These are phyloP conservation scores for Podospora anserina DNA, from an alignment of 495 filamentous ascomycete species.

Conservation along the genomic window DNA sequence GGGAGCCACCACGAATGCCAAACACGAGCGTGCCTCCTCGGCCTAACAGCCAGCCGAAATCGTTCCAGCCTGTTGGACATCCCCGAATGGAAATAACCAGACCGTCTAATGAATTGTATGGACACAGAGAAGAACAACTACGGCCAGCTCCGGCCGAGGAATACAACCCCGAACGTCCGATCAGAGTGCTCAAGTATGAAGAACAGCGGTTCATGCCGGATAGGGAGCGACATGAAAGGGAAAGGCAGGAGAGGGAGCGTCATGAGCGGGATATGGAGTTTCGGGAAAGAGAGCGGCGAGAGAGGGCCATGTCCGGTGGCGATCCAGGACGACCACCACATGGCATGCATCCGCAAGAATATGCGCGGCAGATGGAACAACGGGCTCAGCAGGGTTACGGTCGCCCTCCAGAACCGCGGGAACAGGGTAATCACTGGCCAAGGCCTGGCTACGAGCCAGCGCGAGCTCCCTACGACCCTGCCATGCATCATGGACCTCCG, in stretches of 20 bases:
- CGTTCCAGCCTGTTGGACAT: slow-evolving; percentile 42
- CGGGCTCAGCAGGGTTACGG: slow-evolving; percentile 26
- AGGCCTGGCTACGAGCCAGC: slow-evolving; percentile 41
- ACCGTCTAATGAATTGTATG: slow-evolving; percentile 41
- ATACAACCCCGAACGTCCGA: slow-evolving; percentile 49
- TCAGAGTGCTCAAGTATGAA: slow-evolving; percentile 39
- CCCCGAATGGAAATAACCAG: slow-evolving; percentile 42
- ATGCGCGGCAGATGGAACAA: slow-evolving; percentile 26
- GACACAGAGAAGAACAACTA: slow-evolving; percentile 39
- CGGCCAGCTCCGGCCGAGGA: slow-evolving; percentile 27
- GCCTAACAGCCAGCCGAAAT: slow-evolving; percentile 51
- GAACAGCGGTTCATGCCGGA: slow-evolving; percentile 36
- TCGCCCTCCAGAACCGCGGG: slow-evolving; percentile 43
- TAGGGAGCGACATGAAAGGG: slow-evolving; percentile 36
- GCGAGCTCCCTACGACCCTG: slow-evolving; percentile 40
- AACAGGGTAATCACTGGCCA: slow-evolving; percentile 40
- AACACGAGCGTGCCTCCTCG: slow-evolving; percentile 42
- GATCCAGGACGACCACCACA: slow-evolving; percentile 29
- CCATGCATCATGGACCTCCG: slow-evolving; percentile 32
- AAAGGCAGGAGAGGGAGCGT: slow-evolving; percentile 18
- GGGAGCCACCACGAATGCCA: slow-evolving; percentile 32
- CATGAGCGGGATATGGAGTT: slow-evolving; percentile 31
- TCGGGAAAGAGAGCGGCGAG: slow-evolving; percentile 38
- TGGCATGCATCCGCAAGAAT: slow-evolving; percentile 30
- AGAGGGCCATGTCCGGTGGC: slow-evolving; percentile 38